These are phyloP conservation scores for Suillus hirtellus DNA, from an alignment of 768 basidiomycete species.

Conservation along the genomic window DNA sequence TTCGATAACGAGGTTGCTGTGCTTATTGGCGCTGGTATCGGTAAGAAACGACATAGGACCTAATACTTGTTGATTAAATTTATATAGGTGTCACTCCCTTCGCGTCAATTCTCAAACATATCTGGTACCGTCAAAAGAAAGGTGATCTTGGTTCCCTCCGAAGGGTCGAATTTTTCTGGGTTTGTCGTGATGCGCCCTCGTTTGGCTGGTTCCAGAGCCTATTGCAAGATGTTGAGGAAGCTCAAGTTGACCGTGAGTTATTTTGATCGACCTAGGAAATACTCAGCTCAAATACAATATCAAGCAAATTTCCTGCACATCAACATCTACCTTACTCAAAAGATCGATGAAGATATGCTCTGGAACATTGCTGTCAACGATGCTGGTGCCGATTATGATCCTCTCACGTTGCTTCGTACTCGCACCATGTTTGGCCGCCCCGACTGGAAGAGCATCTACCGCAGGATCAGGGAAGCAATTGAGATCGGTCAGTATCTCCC, in stretches of 20 bases:
- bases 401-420: slow-evolving; percentile 83
- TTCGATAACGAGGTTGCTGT: slow-evolving; percentile 85
- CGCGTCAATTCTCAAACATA: slow-evolving; percentile 91
- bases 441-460: slow-evolving; percentile 83
- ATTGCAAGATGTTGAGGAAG: slow-evolving; percentile 84
- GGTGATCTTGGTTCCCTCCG: slow-evolving; percentile 78
- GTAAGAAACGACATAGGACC: slow-evolving; percentile 38
- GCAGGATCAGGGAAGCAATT: slow-evolving; percentile 72
- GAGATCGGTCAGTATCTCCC: slow-evolving; percentile 82
- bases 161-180: slow-evolving; percentile 94
- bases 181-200: slow-evolving; percentile 92
- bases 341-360: slow-evolving; percentile 82
- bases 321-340: slow-evolving; percentile 88
- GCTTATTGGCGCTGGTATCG: slow-evolving; percentile 93
- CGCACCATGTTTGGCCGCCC: slow-evolving; percentile 93
- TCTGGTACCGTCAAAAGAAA: slow-evolving; percentile 89
- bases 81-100: slow-evolving; percentile 85
- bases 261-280: background rate
- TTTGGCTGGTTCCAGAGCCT: slow-evolving; percentile 96
- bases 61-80: slow-evolving; percentile 3
- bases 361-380: slow-evolving; percentile 93
- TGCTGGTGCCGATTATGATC: slow-evolving; percentile 82
- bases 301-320: slow-evolving; percentile 90
- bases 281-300: slow-evolving; percentile 16
- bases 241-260: slow-evolving; percentile 83